phyloP scores from a whole-genome alignment of 1,284 basidiomycete genomes.

The Pseudozyma hubeiensis region DNA sequence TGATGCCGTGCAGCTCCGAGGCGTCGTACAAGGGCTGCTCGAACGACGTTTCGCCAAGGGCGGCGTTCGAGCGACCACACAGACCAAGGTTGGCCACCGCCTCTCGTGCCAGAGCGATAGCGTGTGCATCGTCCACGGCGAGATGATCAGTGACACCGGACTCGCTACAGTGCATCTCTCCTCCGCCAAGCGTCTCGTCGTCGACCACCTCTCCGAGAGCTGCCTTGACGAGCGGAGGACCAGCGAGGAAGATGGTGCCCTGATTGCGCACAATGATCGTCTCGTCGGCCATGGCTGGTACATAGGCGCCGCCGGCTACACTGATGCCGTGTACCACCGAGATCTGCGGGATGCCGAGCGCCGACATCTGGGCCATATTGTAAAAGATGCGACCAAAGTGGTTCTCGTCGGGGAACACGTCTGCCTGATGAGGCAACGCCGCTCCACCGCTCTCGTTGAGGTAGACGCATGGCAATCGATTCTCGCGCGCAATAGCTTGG shows the following conservation, averaged over 20 bases:
- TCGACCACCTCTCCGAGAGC: slow-evolving; percentile 93
- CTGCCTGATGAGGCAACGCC: slow-evolving; percentile 89
- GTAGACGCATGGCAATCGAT: slow-evolving; percentile 90
- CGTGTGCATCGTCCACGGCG: slow-evolving; percentile 87
- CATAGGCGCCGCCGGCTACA: slow-evolving; percentile 88
- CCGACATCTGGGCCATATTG: slow-evolving; percentile 95
- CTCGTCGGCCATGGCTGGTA: slow-evolving; percentile 91
- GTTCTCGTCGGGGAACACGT: slow-evolving; percentile 88
- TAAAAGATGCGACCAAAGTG: slow-evolving; percentile 97
- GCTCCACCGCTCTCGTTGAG: slow-evolving; percentile 94
- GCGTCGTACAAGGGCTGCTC: slow-evolving; percentile 84
- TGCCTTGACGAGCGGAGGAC: slow-evolving; percentile 92
- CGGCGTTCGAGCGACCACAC: slow-evolving; percentile 26
- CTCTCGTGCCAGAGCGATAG: slow-evolving; percentile 83
- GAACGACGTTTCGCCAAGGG: slow-evolving; percentile 68
- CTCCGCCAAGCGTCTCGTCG: slow-evolving; percentile 86
- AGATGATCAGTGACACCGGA: slow-evolving; percentile 94
- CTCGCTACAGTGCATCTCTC: slow-evolving; percentile 91
- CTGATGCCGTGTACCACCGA: slow-evolving; percentile 93
- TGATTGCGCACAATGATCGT: slow-evolving; percentile 94
- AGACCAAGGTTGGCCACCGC: slow-evolving; percentile 81
- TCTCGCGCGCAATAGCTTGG: slow-evolving; percentile 90
- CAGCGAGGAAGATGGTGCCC: slow-evolving; percentile 94
- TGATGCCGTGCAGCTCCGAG: slow-evolving; percentile 87
- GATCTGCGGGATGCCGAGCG: slow-evolving; percentile 88